These are phyloP conservation scores for Oenanthe sinensis DNA, from an alignment of 129 eudicot species.

Conservation along the genomic window DNA sequence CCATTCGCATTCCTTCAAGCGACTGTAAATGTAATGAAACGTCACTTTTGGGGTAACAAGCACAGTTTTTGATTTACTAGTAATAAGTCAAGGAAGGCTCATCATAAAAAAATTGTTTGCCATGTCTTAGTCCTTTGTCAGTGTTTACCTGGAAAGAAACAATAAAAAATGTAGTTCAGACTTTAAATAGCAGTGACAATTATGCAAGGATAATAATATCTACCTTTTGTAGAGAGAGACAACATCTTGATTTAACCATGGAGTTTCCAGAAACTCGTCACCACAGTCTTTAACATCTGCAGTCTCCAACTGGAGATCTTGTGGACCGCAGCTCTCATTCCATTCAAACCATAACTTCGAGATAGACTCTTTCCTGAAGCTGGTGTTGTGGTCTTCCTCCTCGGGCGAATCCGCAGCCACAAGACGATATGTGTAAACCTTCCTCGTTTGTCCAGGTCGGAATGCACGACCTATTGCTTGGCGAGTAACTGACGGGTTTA, in stretches of 20 bases:
- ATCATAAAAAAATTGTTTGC: background rate
- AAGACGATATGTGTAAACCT: constrained; percentile 35
- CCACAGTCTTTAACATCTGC: constrained; percentile 57
- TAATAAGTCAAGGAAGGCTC: background rate
- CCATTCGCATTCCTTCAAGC: background rate
- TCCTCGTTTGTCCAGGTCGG: constrained; percentile 42
- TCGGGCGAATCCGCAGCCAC: constrained; percentile 42
- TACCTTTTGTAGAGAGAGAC: constrained; percentile 52
- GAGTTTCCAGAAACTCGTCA: constrained; percentile 62
- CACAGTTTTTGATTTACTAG: background rate
- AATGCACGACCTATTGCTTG: constrained; percentile 56
- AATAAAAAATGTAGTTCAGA: background rate
- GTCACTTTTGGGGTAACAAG: background rate
- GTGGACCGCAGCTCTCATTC: constrained; percentile 44
- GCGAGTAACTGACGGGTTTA: constrained; percentile 51
- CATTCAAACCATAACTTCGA: constrained; percentile 94
- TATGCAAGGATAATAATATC: background rate
- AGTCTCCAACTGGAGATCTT: constrained; percentile 55
- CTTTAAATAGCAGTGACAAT: background rate
- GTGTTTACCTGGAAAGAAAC: constrained; percentile 23
- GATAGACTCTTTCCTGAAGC: constrained; percentile 79
- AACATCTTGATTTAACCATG: constrained; percentile 49
- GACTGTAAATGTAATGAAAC: too few relatives aligned
- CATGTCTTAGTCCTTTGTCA: background rate
- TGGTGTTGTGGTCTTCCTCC: constrained; percentile 47